Conservation (phyloP, 2,329 filamentous ascomycete genomes). For the Ustulina deusta region DNA sequence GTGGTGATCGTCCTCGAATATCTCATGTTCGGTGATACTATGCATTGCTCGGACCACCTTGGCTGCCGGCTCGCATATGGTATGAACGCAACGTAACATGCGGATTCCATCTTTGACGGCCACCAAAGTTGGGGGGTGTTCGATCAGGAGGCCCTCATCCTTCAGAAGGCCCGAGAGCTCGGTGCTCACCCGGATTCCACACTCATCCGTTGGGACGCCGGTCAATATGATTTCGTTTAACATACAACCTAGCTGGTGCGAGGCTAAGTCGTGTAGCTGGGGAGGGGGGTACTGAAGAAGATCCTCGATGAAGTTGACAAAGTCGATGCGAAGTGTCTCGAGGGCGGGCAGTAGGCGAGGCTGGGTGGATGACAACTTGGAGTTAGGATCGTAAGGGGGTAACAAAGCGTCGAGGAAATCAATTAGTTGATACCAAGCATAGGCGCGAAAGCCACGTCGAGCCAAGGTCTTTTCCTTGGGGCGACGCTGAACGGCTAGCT, state of each 20-base stretch:
- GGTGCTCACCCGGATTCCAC: slow-evolving; percentile 59
- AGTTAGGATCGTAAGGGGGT: slow-evolving; percentile 61
- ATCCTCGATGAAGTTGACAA: slow-evolving; percentile 65
- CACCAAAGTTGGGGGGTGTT: slow-evolving; percentile 59
- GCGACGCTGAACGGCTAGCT: slow-evolving; percentile 58
- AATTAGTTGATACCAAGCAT: slow-evolving; percentile 65
- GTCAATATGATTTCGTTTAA: slow-evolving; percentile 66
- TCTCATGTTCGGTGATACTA: slow-evolving; percentile 43
- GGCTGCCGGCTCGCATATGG: slow-evolving; percentile 52
- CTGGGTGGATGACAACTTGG: slow-evolving; percentile 21
- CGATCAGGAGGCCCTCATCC: slow-evolving; percentile 65
- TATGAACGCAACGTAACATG: slow-evolving; percentile 53
- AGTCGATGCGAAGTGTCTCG: slow-evolving; percentile 62
- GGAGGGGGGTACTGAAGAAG: slow-evolving; percentile 59
- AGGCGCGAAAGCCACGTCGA: slow-evolving; percentile 66
- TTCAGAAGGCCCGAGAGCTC: slow-evolving; percentile 66
- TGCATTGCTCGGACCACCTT: slow-evolving; percentile 60
- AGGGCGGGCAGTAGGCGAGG: slow-evolving; percentile 62
- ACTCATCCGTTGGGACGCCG: slow-evolving; percentile 63
- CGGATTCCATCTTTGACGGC: slow-evolving; percentile 57
- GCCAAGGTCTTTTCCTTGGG: slow-evolving; percentile 60
- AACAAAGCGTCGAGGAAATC: slow-evolving; percentile 65
- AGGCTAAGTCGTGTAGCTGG: slow-evolving; percentile 64
- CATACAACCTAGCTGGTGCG: slow-evolving; percentile 65
- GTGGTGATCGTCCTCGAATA: slow-evolving; percentile 48